Conservation (phyloP, 345 rosid genomes). For the Hypericum androsaemum region DNA sequence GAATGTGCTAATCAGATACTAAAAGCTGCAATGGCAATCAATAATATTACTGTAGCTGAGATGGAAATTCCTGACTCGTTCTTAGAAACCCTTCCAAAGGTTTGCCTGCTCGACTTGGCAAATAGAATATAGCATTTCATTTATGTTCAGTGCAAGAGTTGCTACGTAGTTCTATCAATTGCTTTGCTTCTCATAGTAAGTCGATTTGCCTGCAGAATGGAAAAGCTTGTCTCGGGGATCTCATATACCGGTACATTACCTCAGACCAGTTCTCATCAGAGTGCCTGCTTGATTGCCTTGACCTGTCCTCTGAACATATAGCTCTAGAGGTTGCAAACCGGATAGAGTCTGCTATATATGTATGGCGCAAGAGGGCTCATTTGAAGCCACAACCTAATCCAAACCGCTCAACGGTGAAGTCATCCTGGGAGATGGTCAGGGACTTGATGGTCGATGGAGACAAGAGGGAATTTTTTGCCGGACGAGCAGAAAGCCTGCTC, state of each 20-base stretch:
- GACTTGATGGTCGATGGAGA: not conserved
- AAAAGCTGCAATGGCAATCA: slow-evolving; percentile 25
- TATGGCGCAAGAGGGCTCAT: not conserved
- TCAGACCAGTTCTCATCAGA: slow-evolving; percentile 27
- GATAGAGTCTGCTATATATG: slow-evolving; percentile 4
- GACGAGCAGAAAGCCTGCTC: slow-evolving; percentile 1
- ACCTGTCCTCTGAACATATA: slow-evolving; percentile 3
- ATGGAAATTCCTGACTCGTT: slow-evolving; percentile 19
- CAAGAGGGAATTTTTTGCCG: not conserved
- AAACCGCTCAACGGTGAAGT: not conserved
- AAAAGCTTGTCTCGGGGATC: slow-evolving; percentile 28
- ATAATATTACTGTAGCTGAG: slow-evolving; percentile 13
- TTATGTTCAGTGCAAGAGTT: not conserved
- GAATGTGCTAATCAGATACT: slow-evolving; percentile 22
- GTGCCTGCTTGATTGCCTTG: slow-evolving; percentile 20
- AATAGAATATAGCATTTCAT: not conserved
- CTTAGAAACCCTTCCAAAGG: slow-evolving; percentile 22
- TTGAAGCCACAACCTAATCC: not conserved
- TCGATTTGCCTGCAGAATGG: slow-evolving; percentile 22
- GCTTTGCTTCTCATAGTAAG: too few species aligned
- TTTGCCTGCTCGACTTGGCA: not conserved
- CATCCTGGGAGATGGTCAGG: slow-evolving; percentile 3
- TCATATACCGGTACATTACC: slow-evolving; percentile 22
- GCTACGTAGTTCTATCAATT: not conserved
- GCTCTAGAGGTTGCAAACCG: slow-evolving; percentile 6